Conservation (phyloP, 108 stramenopile genomes). For the Cylindrotheca fusiformis region DNA sequence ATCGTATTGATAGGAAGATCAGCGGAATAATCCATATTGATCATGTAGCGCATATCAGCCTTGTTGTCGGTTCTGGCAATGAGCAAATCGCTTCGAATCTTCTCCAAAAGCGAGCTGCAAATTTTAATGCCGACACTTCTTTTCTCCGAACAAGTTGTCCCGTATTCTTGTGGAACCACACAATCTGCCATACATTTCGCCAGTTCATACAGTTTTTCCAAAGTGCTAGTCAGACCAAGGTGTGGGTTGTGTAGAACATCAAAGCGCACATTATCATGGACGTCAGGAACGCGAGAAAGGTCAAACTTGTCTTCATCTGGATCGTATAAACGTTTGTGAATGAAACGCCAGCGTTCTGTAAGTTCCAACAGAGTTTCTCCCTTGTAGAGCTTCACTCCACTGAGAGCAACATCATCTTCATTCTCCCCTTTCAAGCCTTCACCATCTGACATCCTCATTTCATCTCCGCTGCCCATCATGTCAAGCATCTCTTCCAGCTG, state of each 20-base stretch:
- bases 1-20: conserved; percentile 95
- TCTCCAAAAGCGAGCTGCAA: conserved; percentile 90
- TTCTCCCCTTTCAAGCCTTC: conserved; percentile 75
- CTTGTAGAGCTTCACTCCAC: conserved; percentile 89
- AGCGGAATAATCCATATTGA: conserved; percentile 89
- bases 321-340: conserved; percentile 87
- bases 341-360: conserved; percentile 92
- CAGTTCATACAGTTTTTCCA: conserved; percentile 84
- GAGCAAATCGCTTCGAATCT: conserved; percentile 89
- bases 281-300: conserved; percentile 89
- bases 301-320: conserved; percentile 84
- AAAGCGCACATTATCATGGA: conserved; percentile 77
- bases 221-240: conserved; percentile 68
- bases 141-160: conserved; percentile 83
- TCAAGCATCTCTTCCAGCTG: conserved; percentile 87
- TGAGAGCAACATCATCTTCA: conserved; percentile 75
- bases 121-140: conserved; percentile 88
- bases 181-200: conserved; percentile 92
- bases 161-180: conserved; percentile 98
- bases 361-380: conserved; percentile 93
- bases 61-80: conserved; percentile 89
- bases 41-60: conserved; percentile 92
- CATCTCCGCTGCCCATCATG: conserved; percentile 65
- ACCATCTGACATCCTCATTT: conserved; percentile 75
- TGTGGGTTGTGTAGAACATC: conserved; percentile 92